Percentiles rank a stretch among this genome's conserved stretches.
These are phyloP conservation scores for Lipomyces sp. DNA, from an alignment of 805 yeast genomes.

Conservation along the genomic window DNA sequence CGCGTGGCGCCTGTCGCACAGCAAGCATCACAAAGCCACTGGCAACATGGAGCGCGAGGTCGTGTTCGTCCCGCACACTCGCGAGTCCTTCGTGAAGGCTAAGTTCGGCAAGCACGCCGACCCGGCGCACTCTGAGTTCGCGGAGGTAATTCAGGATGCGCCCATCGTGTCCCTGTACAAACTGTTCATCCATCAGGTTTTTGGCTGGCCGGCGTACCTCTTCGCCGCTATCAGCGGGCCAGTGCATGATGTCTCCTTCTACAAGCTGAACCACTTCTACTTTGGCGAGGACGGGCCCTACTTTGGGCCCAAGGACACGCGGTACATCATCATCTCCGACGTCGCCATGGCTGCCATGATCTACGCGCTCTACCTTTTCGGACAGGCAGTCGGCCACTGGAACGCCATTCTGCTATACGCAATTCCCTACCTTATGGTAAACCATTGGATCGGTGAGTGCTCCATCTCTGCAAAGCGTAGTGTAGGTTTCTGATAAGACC, in stretches of 20 bases:
- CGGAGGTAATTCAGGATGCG: conserved; percentile 71
- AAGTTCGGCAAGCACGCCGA: conserved; percentile 32
- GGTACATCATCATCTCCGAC: conserved; percentile 73
- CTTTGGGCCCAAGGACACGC: conserved; percentile 72
- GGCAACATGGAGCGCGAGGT: conserved; percentile 81
- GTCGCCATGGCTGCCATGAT: conserved; percentile 59
- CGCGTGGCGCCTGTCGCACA: conserved; percentile 83
- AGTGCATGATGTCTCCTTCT: conserved; percentile 55
- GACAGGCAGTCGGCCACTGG: conserved; percentile 64
- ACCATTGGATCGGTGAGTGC: conserved; percentile 73
- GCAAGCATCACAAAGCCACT: conserved; percentile 89
- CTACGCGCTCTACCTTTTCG: conserved; percentile 61
- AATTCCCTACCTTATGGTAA: conserved; percentile 76
- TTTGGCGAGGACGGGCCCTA: conserved; percentile 66
- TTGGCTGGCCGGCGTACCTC: conserved; percentile 76
- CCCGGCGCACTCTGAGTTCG: conserved; percentile 41
- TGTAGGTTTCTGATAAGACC: conserved; percentile 1
- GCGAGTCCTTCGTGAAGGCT: conserved; percentile 56
- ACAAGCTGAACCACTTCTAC: conserved; percentile 67
- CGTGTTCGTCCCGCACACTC: conserved; percentile 79
- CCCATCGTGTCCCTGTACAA: conserved; percentile 66
- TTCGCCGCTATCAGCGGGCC: conserved; percentile 79
- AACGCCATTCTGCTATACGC: conserved; percentile 70
- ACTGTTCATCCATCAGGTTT: conserved; percentile 69
- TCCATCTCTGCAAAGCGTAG: neutral